Evolutionary conservation across 768 basidiomycete genomes (phyloP).

Genomic region (Dioszegia crocea): DNA sequence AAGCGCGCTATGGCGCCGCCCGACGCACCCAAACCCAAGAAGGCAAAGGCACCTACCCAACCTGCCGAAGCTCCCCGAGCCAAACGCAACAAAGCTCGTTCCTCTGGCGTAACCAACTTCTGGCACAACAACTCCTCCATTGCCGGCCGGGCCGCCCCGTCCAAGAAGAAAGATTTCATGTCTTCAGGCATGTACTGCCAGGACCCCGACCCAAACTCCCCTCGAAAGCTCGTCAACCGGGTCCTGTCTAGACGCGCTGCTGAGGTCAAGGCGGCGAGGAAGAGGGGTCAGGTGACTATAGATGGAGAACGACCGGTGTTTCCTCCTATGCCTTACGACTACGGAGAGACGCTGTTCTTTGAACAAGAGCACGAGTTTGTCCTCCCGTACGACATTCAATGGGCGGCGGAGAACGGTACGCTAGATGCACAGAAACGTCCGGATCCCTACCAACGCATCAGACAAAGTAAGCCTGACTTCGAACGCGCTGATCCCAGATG

Average conservation of each 20-base stretch:
- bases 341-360: conserved; percentile 35
- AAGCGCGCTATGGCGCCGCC: neutral
- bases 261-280: conserved; percentile 1
- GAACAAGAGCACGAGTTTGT: conserved; percentile 34
- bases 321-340: conserved; percentile 40
- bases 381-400: conserved; percentile 41
- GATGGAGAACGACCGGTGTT: conserved; percentile 10
- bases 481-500: conserved; percentile 20
- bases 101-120: neutral
- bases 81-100: neutral
- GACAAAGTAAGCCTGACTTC: conserved; percentile 28
- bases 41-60: neutral
- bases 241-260: conserved; percentile 11
- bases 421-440: conserved; percentile 39
- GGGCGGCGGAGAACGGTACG: conserved; percentile 33
- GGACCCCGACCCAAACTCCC: conserved; percentile 21
- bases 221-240: conserved; percentile 25
- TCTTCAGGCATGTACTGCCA: conserved; percentile 40
- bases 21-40: neutral
- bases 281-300: conserved; percentile 5
- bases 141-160: neutral
- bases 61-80: no score
- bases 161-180: conserved; percentile 32
- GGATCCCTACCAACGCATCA: conserved; percentile 26
- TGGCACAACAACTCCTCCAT: conserved; percentile 1